These are phyloP conservation scores for Lagenidium giganteum DNA, from an alignment of 352 stramenopile genomes.

Conservation along the genomic window DNA sequence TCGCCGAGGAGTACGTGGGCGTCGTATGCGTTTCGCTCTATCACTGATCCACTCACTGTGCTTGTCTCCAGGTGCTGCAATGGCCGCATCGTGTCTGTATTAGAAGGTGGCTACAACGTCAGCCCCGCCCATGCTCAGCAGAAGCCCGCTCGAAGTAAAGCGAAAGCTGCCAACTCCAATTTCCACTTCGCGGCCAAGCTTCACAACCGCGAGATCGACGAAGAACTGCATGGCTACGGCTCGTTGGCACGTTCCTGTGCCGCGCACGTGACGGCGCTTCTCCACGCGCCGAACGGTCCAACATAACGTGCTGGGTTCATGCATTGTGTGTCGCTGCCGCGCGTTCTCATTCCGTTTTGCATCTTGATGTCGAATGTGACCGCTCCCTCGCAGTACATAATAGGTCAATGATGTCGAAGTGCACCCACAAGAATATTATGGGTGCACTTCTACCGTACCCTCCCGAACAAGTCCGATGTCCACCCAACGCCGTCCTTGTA, in stretches of 20 bases:
- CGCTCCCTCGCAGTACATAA: too few relatives aligned
- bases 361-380: too few relatives aligned
- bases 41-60: background rate
- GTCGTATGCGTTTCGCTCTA: background rate
- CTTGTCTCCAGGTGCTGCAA: slow-evolving; percentile 65
- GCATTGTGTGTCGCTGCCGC: too few relatives aligned
- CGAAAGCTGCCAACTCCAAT: slow-evolving; percentile 33
- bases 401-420: too few relatives aligned
- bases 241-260: slow-evolving; percentile 54
- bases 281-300: slow-evolving; percentile 24
- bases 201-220: slow-evolving; percentile 46
- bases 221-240: slow-evolving; percentile 44
- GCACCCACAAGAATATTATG: too few relatives aligned
- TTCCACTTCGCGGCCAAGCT: slow-evolving; percentile 44
- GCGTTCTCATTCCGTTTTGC: too few relatives aligned
- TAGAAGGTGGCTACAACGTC: slow-evolving; percentile 93
- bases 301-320: background rate
- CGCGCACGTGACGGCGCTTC: slow-evolving; percentile 53
- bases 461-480: too few relatives aligned
- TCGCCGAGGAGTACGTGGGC: slow-evolving; percentile 87
- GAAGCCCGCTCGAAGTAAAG: slow-evolving; percentile 25
- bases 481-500: too few relatives aligned
- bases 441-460: too few relatives aligned
- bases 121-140: slow-evolving; percentile 32
- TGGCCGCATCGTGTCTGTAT: slow-evolving; percentile 91